phyloP scores from a whole-genome alignment of 208 protist species.

The Porcisia hertigi region DNA sequence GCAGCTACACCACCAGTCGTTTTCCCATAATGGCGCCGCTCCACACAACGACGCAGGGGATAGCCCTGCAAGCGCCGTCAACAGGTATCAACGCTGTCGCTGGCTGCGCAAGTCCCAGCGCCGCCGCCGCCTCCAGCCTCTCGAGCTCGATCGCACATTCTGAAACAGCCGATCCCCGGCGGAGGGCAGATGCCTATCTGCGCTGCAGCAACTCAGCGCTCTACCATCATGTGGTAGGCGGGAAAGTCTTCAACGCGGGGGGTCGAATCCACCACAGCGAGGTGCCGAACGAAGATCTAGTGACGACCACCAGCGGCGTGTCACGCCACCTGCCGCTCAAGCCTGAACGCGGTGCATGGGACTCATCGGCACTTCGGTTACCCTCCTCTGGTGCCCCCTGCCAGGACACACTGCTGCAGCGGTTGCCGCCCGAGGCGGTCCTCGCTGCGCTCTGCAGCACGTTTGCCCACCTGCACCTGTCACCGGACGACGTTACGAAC shows the following conservation, averaged over 20 bases:
- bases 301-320: background rate
- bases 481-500: slow-evolving; percentile 32
- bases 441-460: slow-evolving; percentile 28
- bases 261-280: background rate
- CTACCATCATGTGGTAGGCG: background rate
- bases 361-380: background rate
- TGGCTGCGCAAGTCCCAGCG: too few relatives aligned
- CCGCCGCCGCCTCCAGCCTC: too few relatives aligned
- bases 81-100: too few relatives aligned
- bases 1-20: slow-evolving; percentile 1
- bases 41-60: slow-evolving; percentile 12
- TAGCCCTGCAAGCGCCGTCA: slow-evolving; percentile 7
- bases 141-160: too few relatives aligned
- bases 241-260: background rate
- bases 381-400: background rate
- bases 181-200: too few relatives aligned
- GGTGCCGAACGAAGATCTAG: background rate
- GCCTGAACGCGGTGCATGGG: background rate
- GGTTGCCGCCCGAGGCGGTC: slow-evolving; percentile 20
- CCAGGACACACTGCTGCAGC: slow-evolving; percentile 8
- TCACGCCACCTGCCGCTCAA: background rate
- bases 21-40: slow-evolving; percentile 7
- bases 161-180: too few relatives aligned
- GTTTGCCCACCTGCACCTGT: slow-evolving; percentile 54
- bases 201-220: slow-evolving; percentile 1